Conservation (phyloP, 371 early-diverging fungal genomes). For the Apophysomyces sp. region DNA sequence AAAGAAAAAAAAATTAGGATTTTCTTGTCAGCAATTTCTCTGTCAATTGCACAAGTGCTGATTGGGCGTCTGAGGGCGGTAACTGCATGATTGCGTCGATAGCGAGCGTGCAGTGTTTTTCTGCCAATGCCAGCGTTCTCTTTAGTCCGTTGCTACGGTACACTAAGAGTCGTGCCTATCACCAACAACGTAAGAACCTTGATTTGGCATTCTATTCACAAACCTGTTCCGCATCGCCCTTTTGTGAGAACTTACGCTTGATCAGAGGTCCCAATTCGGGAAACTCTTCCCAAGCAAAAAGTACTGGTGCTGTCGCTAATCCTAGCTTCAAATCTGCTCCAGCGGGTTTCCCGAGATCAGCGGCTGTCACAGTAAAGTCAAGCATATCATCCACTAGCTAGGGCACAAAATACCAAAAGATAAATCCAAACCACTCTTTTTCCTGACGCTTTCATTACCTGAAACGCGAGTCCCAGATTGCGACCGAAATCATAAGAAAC, state of each 20-base stretch:
- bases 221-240: slow-evolving; percentile 66
- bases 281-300: slow-evolving; percentile 89
- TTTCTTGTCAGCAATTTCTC: slow-evolving; percentile 52
- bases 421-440: not conserved
- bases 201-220: not conserved
- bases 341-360: slow-evolving; percentile 87
- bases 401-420: not conserved
- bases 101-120: slow-evolving; percentile 59
- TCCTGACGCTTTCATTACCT: slow-evolving; percentile 58
- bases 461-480: slow-evolving; percentile 92
- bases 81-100: slow-evolving; percentile 55
- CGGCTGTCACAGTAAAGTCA: slow-evolving; percentile 80
- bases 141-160: slow-evolving; percentile 70
- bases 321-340: slow-evolving; percentile 88
- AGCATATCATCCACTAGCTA: slow-evolving; percentile 92
- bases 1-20: slow-evolving; percentile 7
- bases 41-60: slow-evolving; percentile 66
- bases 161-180: slow-evolving; percentile 66
- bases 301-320: slow-evolving; percentile 91
- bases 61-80: slow-evolving; percentile 68
- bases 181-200: slow-evolving; percentile 1
- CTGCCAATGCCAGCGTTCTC: slow-evolving; percentile 60
- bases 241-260: slow-evolving; percentile 76
- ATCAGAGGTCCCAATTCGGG: slow-evolving; percentile 84
- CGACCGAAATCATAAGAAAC: slow-evolving; percentile 84